A percentile compares a stretch with the other conserved stretches of the same genome.
These are phyloP conservation scores for Calonectria honghensis DNA, from an alignment of 2,329 filamentous ascomycete genomes.

Conservation along the genomic window DNA sequence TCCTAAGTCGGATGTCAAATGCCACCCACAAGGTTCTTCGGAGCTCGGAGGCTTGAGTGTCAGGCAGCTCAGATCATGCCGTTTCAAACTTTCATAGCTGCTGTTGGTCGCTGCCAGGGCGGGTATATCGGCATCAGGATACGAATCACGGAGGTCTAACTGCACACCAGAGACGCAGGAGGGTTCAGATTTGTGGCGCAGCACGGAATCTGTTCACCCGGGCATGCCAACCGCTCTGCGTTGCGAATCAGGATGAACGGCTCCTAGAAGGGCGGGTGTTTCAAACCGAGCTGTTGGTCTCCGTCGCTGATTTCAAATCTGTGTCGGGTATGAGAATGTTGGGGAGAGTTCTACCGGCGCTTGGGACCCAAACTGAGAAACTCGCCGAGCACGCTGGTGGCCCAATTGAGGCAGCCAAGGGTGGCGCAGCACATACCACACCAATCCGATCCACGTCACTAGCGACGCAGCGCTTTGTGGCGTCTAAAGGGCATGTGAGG, in stretches of 20 bases:
- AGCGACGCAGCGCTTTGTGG: constrained; percentile 51
- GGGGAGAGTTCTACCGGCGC: constrained; percentile 6
- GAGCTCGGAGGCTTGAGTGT: background rate
- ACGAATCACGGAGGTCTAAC: constrained; percentile 25
- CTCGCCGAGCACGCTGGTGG: constrained; percentile 43
- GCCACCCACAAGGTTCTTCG: background rate
- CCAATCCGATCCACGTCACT: constrained; percentile 55
- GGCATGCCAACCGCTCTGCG: background rate
- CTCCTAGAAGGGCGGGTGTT: background rate
- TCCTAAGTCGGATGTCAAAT: background rate
- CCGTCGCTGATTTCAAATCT: constrained; percentile 25
- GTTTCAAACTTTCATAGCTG: constrained; percentile 2
- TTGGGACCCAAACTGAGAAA: constrained; percentile 5
- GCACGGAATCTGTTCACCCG: constrained; percentile 16
- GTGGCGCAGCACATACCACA: constrained; percentile 58
- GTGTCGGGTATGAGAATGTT: constrained; percentile 18
- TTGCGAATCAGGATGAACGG: background rate
- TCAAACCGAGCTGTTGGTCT: background rate
- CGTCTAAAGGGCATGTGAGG: constrained; percentile 54
- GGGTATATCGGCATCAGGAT: constrained; percentile 49
- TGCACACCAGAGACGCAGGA: constrained; percentile 28
- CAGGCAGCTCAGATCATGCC: background rate
- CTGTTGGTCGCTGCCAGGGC: constrained; percentile 23
- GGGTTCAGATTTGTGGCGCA: constrained; percentile 48
- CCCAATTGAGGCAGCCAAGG: constrained; percentile 51